phyloP scores from a whole-genome alignment of 495 filamentous ascomycete genomes.

The Tuber magnatum region DNA sequence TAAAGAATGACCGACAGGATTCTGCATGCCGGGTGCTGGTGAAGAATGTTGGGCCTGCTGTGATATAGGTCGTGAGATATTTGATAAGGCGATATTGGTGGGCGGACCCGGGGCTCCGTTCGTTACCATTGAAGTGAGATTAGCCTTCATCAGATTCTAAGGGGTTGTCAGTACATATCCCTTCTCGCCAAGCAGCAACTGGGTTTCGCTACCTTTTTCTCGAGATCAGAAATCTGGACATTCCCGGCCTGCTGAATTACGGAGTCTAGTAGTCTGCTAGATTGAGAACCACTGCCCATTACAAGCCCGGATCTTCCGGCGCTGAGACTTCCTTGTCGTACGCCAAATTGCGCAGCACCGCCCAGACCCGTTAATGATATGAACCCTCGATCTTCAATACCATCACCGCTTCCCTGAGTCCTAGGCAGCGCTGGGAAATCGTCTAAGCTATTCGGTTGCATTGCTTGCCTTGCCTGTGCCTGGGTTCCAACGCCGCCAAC shows the following conservation, averaged over 20 bases:
- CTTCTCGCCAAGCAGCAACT: not conserved
- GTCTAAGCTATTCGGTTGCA: constrained; percentile 35
- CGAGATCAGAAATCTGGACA: constrained; percentile 31
- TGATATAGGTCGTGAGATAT: constrained; percentile 52
- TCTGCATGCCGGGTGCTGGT: constrained; percentile 35
- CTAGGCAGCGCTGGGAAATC: constrained; percentile 38
- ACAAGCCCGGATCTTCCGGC: constrained; percentile 24
- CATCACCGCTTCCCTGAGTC: constrained; percentile 25
- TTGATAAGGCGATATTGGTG: constrained; percentile 32
- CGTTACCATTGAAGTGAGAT: constrained; percentile 23
- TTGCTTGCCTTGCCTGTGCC: constrained; percentile 27
- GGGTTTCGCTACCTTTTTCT: constrained; percentile 32
- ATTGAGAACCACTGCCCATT: constrained; percentile 23
- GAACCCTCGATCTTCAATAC: constrained; percentile 29
- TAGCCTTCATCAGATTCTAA: constrained; percentile 34
- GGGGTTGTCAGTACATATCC: not conserved
- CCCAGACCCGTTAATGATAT: constrained; percentile 33
- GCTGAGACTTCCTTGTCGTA: constrained; percentile 22
- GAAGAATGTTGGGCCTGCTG: constrained; percentile 47
- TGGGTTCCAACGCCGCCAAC: constrained; percentile 14
- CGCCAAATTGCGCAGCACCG: constrained; percentile 19
- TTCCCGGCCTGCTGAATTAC: constrained; percentile 31
- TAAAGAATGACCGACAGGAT: constrained; percentile 32
- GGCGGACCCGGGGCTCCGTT: constrained; percentile 35
- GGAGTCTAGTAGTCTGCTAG: constrained; percentile 29